Evolutionary conservation across 2,329 filamentous ascomycete genomes (phyloP).

Genomic region (Thermochaetoides dissita): DNA sequence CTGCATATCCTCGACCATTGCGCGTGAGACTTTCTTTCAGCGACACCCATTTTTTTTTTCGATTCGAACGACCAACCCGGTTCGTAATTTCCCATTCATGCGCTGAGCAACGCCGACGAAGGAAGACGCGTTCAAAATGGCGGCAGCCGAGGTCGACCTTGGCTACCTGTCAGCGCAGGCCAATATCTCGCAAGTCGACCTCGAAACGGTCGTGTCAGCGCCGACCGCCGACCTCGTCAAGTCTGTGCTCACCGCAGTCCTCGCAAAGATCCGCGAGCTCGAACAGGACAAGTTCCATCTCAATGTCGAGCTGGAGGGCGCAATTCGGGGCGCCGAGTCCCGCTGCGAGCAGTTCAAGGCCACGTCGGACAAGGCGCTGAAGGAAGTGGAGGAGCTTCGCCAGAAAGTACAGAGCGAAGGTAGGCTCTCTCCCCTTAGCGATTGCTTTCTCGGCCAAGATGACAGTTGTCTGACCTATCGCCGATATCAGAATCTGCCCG

Average conservation of each 20-base stretch:
- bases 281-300: conserved; percentile 77
- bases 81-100: conserved; percentile 4
- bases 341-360: conserved; percentile 70
- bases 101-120: conserved; percentile 7
- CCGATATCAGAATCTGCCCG: conserved; percentile 53
- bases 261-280: conserved; percentile 66
- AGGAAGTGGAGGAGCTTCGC: conserved; percentile 69
- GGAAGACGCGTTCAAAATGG: conserved; percentile 33
- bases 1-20: no score
- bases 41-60: not conserved
- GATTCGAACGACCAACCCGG: no score
- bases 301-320: conserved; percentile 88
- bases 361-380: conserved; percentile 67
- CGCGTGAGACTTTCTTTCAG: no score
- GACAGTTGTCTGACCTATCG: conserved; percentile 6
- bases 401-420: conserved; percentile 73
- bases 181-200: conserved; percentile 49
- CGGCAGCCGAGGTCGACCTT: conserved; percentile 48
- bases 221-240: conserved; percentile 69
- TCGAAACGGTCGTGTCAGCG: conserved; percentile 46
- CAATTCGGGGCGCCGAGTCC: conserved; percentile 68
- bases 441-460: not conserved
- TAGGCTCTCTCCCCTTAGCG: conserved; percentile 26
- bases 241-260: conserved; percentile 59
- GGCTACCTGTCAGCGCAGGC: conserved; percentile 61